These are phyloP conservation scores for Lactarius sp. DNA, from an alignment of 768 basidiomycete species.

Conservation along the genomic window DNA sequence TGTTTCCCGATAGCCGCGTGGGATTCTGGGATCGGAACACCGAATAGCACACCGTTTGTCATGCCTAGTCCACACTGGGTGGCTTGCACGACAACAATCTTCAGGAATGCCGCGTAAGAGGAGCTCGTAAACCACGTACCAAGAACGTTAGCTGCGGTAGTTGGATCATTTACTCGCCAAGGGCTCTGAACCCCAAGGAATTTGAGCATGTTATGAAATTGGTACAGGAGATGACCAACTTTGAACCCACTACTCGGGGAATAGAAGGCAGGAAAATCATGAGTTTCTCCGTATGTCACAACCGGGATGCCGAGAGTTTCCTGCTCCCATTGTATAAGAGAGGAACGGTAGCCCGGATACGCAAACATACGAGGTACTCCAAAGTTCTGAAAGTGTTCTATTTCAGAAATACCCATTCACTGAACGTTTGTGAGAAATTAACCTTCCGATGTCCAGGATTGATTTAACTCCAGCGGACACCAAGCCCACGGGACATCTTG, in stretches of 20 bases:
- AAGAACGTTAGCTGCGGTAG: constrained; percentile 67
- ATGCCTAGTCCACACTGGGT: constrained; percentile 65
- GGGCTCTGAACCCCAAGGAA: constrained; percentile 51
- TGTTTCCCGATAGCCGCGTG: constrained; percentile 60
- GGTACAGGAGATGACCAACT: constrained; percentile 36
- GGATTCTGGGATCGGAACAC: constrained; percentile 81
- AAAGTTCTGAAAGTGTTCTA: constrained; percentile 50
- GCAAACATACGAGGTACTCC: constrained; percentile 60
- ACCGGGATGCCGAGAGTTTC: constrained; percentile 96
- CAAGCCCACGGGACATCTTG: constrained; percentile 84
- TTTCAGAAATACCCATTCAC: background rate
- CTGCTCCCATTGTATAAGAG: constrained; percentile 36
- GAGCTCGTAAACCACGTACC: constrained; percentile 40
- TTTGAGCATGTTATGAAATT: background rate
- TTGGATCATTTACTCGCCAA: constrained; percentile 64
- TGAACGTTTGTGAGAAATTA: constrained; percentile 15
- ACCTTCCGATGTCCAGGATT: constrained; percentile 89
- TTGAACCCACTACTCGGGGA: constrained; percentile 75
- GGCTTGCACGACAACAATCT: constrained; percentile 40
- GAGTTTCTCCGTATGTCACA: constrained; percentile 63
- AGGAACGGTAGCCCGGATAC: background rate
- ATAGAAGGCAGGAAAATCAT: constrained; percentile 95
- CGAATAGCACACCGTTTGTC: constrained; percentile 75
- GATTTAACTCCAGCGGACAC: constrained; percentile 94
- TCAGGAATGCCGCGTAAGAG: background rate